Evolutionary conservation across 169 alveolate genomes (phyloP), one percentile per base, ranked within the genome.

Genomic region (Plasmodium inui): DNA sequence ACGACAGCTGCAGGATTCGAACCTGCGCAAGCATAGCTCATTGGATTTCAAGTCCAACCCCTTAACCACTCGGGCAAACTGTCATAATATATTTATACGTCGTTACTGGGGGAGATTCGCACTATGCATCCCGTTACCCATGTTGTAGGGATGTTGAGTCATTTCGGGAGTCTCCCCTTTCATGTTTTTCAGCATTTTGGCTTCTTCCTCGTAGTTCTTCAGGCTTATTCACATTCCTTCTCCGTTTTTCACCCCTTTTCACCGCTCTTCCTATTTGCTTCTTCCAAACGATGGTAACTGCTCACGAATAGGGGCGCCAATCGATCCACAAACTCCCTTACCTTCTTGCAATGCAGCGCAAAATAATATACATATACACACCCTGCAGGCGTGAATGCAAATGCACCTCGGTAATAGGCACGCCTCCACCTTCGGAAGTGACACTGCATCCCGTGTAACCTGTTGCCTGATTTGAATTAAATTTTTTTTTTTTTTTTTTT

Each of bases 1-100:
- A 34, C 98, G 98, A 97, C 99, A 98, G 98, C 98, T 96, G 98
- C 99, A 98, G 99, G 99, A 97, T 98, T 98, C 97, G 99, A 98
- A 98, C 99, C 99, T 98, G 98, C 98, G 99, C 98, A 98, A 98
- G 99, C 97, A 96, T 95, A 97, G 98, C 98, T 79, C 89, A 88
- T 57, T 88, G 94, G 94, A 88, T 88, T 88, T 88, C 94, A 88
- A 88, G 94, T 88, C 94, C 94, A 88, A 79, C 94, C 94, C 94
- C 94, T 88, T 88, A 88, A 88, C 94, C 94, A 88, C 94, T 88
- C 94, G 99, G 99, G 95, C 97, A 96, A 88, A 88, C 94, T 88
- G 94, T 88, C 94, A 76, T 39, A 10, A 50, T 50, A 50, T 12
- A 50, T 10, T 1, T 10, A 46, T 4, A 14, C 22, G 6, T 50